Conservation (phyloP, 805 yeast species). For the Candida piceae region DNA sequence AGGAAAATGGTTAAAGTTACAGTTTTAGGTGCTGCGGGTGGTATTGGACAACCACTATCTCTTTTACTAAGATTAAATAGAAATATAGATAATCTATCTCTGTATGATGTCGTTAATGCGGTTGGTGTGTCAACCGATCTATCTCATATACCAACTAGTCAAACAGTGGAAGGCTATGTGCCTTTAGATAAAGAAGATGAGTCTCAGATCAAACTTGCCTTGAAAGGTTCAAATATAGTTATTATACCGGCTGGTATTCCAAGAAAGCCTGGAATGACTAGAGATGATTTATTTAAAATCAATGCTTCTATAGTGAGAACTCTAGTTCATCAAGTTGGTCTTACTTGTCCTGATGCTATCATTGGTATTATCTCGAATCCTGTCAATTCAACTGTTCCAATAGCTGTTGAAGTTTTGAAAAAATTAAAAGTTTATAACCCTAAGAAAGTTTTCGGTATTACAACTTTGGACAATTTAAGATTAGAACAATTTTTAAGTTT, state of each 20-base stretch:
- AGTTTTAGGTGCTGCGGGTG: conserved; percentile 88
- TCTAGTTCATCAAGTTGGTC: conserved; percentile 48
- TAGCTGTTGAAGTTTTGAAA: conserved; percentile 54
- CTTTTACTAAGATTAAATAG: conserved; percentile 70
- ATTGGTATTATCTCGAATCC: conserved; percentile 56
- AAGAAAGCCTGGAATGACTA: conserved; percentile 61
- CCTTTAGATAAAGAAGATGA: conserved; percentile 26
- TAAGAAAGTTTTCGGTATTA: conserved; percentile 49
- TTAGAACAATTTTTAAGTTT: conserved; percentile 4
- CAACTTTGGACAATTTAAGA: conserved; percentile 55
- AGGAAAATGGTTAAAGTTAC: conserved; percentile 55
- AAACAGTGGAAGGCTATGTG: conserved; percentile 20
- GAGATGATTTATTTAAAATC: conserved; percentile 57
- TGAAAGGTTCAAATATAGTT: conserved; percentile 43
- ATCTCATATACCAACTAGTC: conserved; percentile 53
- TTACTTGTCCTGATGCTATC: conserved; percentile 44
- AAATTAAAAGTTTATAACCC: conserved; percentile 48
- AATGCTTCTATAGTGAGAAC: conserved; percentile 50
- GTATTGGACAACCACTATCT: conserved; percentile 91
- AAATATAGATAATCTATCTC: conserved; percentile 57
- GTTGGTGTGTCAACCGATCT: conserved; percentile 89
- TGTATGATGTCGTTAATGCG: conserved; percentile 79
- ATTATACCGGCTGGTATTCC: conserved; percentile 61
- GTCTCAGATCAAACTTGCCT: conserved; percentile 35
- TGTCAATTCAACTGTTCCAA: conserved; percentile 57